Conservation (phyloP, 495 filamentous ascomycete species). For the Tricharina praecox region DNA sequence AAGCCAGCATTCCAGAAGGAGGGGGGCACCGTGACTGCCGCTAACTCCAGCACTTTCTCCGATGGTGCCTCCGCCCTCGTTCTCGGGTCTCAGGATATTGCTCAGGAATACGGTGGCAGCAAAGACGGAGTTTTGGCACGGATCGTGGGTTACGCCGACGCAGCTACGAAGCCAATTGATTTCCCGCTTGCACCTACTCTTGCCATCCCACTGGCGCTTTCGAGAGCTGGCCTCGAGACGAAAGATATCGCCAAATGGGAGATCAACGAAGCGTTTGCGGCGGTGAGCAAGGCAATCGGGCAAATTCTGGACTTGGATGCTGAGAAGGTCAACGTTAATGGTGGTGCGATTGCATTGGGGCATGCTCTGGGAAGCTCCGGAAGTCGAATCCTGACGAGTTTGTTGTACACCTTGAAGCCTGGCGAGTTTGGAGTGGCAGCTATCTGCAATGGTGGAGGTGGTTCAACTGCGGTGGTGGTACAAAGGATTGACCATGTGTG, state of each 20-base stretch:
- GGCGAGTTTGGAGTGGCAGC: conserved; percentile 90
- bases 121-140: conserved; percentile 58
- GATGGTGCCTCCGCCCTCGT: conserved; percentile 91
- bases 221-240: conserved; percentile 71
- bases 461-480: conserved; percentile 79
- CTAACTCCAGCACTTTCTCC: conserved; percentile 81
- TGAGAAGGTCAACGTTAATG: conserved; percentile 68
- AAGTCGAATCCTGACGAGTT: conserved; percentile 73
- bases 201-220: conserved; percentile 78
- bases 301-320: conserved; percentile 69
- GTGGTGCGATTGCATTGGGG: conserved; percentile 85
- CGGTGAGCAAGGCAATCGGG: conserved; percentile 86
- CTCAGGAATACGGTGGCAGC: conserved; percentile 51
- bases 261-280: conserved; percentile 96
- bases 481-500: conserved; percentile 48
- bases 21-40: conserved; percentile 84
- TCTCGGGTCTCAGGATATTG: conserved; percentile 57
- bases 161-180: conserved; percentile 82
- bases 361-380: conserved; percentile 91
- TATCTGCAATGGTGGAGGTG: conserved; percentile 93
- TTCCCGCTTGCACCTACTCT: conserved; percentile 88
- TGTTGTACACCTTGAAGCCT: conserved; percentile 75
- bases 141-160: conserved; percentile 75
- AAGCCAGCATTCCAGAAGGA: conserved; percentile 82
- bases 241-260: conserved; percentile 89